Conservation (phyloP, 2,329 filamentous ascomycete species). For the Apiospora kogelbergensis region DNA sequence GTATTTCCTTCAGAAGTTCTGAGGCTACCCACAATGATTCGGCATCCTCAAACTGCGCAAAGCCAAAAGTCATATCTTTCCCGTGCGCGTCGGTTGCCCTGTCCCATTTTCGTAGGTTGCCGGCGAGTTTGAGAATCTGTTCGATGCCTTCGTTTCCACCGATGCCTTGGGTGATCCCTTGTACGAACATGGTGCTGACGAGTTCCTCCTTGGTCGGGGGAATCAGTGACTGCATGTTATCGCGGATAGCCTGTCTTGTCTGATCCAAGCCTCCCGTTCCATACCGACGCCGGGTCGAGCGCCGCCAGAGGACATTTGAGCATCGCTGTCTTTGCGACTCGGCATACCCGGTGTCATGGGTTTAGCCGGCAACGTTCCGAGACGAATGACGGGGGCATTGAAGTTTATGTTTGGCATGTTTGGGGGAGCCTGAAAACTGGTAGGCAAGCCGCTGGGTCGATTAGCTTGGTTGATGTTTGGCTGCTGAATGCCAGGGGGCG, state of each 20-base stretch:
- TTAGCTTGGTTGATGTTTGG: conserved; percentile 72
- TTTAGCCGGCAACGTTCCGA: conserved; percentile 77
- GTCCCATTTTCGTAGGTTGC: conserved; percentile 82
- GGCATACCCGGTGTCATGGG: conserved; percentile 41
- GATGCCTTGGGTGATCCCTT: conserved; percentile 77
- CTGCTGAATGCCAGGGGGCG: conserved; percentile 75
- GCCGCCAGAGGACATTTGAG: conserved; percentile 36
- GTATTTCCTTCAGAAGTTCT: conserved; percentile 78
- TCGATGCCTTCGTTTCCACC: conserved; percentile 79
- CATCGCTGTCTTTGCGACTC: conserved; percentile 48
- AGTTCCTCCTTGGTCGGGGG: conserved; percentile 90
- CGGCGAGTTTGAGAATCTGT: conserved; percentile 73
- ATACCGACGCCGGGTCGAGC: conserved; percentile 53
- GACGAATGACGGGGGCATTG: conserved; percentile 90
- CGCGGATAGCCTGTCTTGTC: conserved; percentile 64
- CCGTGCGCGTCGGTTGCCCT: conserved; percentile 63
- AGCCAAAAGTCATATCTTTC: conserved; percentile 86
- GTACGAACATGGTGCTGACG: conserved; percentile 85
- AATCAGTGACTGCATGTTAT: conserved; percentile 69
- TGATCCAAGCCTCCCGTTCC: conserved; percentile 65
- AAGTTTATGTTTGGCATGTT: conserved; percentile 99
- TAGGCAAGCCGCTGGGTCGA: conserved; percentile 76
- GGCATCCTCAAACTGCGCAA: conserved; percentile 91
- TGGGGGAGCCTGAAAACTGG: conserved; percentile 82
- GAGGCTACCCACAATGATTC: conserved; percentile 84